Conservation (phyloP, 2,329 filamentous ascomycete species). For the Nemania diffusa region DNA sequence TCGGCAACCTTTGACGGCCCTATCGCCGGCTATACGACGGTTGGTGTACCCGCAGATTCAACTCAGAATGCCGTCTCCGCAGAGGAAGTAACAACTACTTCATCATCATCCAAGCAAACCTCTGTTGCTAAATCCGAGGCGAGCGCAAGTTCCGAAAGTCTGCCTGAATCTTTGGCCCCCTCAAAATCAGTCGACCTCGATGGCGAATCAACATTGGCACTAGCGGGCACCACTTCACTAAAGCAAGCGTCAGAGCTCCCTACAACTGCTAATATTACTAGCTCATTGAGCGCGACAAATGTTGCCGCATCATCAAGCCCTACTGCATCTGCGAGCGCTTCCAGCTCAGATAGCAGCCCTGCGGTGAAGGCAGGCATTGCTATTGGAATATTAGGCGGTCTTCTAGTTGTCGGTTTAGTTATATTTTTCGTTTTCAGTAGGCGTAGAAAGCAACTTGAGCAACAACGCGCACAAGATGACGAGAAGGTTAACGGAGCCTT, state of each 20-base stretch:
- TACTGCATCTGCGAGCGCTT: slow-evolving; percentile 40
- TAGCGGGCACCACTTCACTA: slow-evolving; percentile 21
- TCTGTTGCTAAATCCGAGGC: slow-evolving; percentile 10
- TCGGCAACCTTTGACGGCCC: slow-evolving; percentile 55
- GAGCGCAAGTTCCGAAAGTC: slow-evolving; percentile 10
- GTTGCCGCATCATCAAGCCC: slow-evolving; percentile 40
- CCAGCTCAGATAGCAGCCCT: slow-evolving; percentile 40
- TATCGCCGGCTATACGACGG: slow-evolving; percentile 56
- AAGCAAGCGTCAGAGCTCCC: slow-evolving; percentile 31
- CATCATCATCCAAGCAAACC: slow-evolving; percentile 31
- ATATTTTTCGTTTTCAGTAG: slow-evolving; percentile 77
- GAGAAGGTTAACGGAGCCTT: slow-evolving; percentile 69
- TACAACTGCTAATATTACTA: slow-evolving; percentile 38
- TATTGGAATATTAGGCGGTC: slow-evolving; percentile 78
- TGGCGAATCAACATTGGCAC: slow-evolving; percentile 28
- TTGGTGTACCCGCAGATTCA: slow-evolving; percentile 45
- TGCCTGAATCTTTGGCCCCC: slow-evolving; percentile 31
- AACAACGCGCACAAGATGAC: slow-evolving; percentile 64
- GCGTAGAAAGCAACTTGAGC: slow-evolving; percentile 73
- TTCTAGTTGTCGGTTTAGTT: slow-evolving; percentile 73
- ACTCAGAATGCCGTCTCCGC: slow-evolving; percentile 22
- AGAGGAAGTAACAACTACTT: slow-evolving; percentile 23
- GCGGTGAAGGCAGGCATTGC: slow-evolving; percentile 82
- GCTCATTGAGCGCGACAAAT: slow-evolving; percentile 28
- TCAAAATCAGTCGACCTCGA: slow-evolving; percentile 29